Base-by-base conservation (phyloP, 2,329 filamentous ascomycete genomes). In the Aspergillus phoenicis region DNA sequence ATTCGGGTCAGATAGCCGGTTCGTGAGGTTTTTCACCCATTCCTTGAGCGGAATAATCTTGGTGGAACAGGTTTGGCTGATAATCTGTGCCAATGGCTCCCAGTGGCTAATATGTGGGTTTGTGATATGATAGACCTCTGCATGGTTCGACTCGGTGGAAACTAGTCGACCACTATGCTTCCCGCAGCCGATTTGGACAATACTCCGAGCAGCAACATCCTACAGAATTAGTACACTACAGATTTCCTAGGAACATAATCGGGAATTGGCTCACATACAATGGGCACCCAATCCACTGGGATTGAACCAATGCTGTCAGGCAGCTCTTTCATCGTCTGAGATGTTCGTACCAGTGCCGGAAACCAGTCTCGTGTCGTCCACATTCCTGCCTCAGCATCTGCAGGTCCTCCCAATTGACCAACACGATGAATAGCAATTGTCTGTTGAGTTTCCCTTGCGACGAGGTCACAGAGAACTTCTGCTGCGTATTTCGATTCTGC, bases 351-450 rank as follows among this genome's bases (percentile, higher is more conserved):
- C 17, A 61, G 15, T 5, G 54, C 41, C 2, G 59, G 59, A 11
- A 61, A 26, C 59, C 59, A 61, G 41, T 61, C 59, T 11, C 36
- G 39, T 4, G 59, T 10, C 13, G 45, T 61, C 59, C 59, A 61
- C 28, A 52, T 52, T 5, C 38, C 59, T 20, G 26, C 20, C 13
- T 10, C 13, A 10, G n/a, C n/a, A 4, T 28, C 17, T 10, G 36
- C 43, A 0, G 59, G 59, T 1, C 59, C 59, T 7, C 48, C 59
- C 5, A 61, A n/a, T 20, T 61, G 59, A 15, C 59, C 54, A 5
- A 61, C 48, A 1, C 59, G 59, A 20, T 57, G 59, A 13, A 61
- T 28, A 11, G 17, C 48, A 2, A 52, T 54, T 2, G 41, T 4
- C 7, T 45, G 22, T 8, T 28, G 13, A 4, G 26, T 48, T 8